Percentiles rank a stretch among this genome's conserved stretches.
phyloP scores from a whole-genome alignment of 176 grass and related monocot genomes.

The Ananas comosus region DNA sequence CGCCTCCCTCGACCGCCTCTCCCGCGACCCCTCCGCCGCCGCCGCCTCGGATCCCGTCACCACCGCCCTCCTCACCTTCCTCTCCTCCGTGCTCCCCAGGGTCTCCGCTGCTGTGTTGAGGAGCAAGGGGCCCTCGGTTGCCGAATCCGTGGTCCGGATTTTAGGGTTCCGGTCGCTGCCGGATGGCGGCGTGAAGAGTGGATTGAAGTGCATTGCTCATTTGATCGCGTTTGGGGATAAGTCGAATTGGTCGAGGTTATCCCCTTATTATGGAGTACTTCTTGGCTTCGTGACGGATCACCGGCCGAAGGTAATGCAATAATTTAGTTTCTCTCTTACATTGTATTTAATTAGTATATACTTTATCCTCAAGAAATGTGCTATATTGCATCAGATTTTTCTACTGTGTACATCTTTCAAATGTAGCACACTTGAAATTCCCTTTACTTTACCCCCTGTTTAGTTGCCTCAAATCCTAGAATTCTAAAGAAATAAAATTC shows the following conservation, averaged over 20 bases:
- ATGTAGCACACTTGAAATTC: not conserved
- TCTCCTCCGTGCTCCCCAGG: conserved; percentile 40
- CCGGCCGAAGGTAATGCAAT: conserved; percentile 39
- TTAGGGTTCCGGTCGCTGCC: conserved; percentile 54
- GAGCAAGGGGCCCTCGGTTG: conserved; percentile 32
- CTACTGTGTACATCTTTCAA: not conserved
- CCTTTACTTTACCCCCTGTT: not conserved
- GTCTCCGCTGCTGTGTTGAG: conserved; percentile 39
- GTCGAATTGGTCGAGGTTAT: conserved; percentile 48
- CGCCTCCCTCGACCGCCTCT: conserved; percentile 44
- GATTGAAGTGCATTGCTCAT: conserved; percentile 66
- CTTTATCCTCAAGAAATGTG: not conserved
- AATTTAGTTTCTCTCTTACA: not conserved
- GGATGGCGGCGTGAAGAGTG: conserved; percentile 49
- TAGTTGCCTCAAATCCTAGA: too few species aligned
- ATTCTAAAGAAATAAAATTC: too few species aligned
- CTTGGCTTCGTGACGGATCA: conserved; percentile 43
- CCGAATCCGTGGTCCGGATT: conserved; percentile 45
- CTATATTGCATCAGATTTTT: not conserved
- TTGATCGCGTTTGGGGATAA: conserved; percentile 57
- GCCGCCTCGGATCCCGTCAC: conserved; percentile 40
- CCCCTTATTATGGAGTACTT: conserved; percentile 40
- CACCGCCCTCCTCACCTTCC: conserved; percentile 53
- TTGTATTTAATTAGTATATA: conserved; percentile 4
- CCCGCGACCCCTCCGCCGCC: conserved; percentile 24